A percentile compares a stretch with the other conserved stretches of the same genome.
Conservation (phyloP, 768 basidiomycete genomes). For the Lentinula aciculospora region DNA sequence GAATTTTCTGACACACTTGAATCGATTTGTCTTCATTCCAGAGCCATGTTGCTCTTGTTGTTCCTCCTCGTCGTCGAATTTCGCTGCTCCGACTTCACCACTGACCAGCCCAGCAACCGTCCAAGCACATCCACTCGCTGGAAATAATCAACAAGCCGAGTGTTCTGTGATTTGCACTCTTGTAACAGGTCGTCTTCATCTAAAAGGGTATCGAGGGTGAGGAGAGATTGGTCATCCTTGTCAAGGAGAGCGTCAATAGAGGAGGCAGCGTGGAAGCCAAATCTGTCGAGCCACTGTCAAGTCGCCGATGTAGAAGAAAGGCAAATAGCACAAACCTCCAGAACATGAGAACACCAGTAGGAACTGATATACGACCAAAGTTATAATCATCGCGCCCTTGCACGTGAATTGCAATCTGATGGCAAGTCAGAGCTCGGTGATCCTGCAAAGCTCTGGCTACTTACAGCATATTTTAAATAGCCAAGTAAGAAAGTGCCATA, state of each 20-base stretch:
- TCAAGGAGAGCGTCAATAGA: constrained; percentile 87
- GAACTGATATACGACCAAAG: too few species aligned
- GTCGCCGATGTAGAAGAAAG: not conserved
- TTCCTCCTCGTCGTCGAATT: constrained; percentile 61
- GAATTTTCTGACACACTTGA: constrained; percentile 58
- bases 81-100: constrained; percentile 49
- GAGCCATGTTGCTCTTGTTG: constrained; percentile 16
- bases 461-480: too few species aligned
- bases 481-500: too few species aligned
- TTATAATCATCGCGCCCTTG: not conserved
- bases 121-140: constrained; percentile 77
- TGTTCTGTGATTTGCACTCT: constrained; percentile 95
- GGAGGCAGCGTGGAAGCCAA: constrained; percentile 86
- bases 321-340: constrained; percentile 1
- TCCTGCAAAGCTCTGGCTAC: too few species aligned
- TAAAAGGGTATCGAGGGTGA: constrained; percentile 71
- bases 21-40: constrained; percentile 23
- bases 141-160: constrained; percentile 83
- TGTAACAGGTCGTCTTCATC: constrained; percentile 92
- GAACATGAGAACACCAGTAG: not conserved
- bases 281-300: constrained; percentile 41
- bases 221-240: constrained; percentile 74
- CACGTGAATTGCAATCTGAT: not conserved
- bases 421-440: too few species aligned
- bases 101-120: constrained; percentile 80